Evolutionary conservation across 202 grass and related monocot species (phyloP), one percentile per base, ranked within the genome.

Genomic region (Setaria viridis): DNA sequence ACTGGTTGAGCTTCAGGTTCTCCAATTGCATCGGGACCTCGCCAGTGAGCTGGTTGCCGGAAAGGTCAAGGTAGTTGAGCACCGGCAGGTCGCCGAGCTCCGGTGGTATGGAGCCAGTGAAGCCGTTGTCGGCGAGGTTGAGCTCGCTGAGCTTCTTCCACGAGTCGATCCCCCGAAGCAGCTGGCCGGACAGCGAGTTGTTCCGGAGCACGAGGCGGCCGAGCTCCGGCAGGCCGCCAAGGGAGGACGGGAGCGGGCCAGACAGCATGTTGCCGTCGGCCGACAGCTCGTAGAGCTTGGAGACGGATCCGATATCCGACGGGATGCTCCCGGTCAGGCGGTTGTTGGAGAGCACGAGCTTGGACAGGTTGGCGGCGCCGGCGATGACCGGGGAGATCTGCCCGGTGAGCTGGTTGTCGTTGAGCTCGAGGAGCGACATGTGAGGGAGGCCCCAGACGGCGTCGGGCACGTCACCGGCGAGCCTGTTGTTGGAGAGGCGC

Each of bases 1-100:
- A 93, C 66, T 88, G 85, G 75, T 90, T 95, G 29, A 98, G 80
- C 89, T 95, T 98, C 42, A 98, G 87, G 49, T 95, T 95, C 91
- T 98, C 83, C 67, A 98, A 71, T 66, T 93, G 82, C 68, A 33
- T n/a, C 7, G 95, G 95, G 4, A 98, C 89, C 78, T 75, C 56
- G 19, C 95, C 95, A 0, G 50, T 92, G 33, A 98, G 90, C 5
- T 32, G 2, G 70, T 98, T 98, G 8, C 87, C 84, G 0, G 95
- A 98, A 33, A 98, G 86, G 84, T 98, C 93, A 5, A 98, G 93
- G 56, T 96, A 93, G 77, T 96, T 96, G 30, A 96, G 91, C 89
- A 93, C 91, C 0, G 89, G 94, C 46, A 96, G 66, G 67, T 91
- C 78, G 3, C 94, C 94, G 8, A 96, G 89, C 87, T 91, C 91